Evolutionary conservation across 1,284 basidiomycete species (phyloP).

Genomic region (Ustilago hordei): DNA sequence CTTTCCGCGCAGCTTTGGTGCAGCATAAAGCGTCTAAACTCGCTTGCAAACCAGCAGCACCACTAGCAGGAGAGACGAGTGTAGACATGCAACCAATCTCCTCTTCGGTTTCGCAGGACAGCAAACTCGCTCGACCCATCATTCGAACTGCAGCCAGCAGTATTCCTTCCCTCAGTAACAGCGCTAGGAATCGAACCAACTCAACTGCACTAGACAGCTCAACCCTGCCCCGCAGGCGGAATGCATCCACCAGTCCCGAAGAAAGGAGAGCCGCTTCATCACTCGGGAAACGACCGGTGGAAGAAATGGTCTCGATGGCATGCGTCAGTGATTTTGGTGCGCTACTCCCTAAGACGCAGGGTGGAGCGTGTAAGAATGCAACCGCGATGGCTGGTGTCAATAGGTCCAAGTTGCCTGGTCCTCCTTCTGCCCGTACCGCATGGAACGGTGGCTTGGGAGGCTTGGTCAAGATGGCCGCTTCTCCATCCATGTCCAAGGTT

Average conservation of each 20-base stretch:
- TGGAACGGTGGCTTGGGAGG: constrained; percentile 7
- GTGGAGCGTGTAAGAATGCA: not conserved
- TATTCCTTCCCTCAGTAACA: constrained; percentile 29
- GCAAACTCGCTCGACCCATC: constrained; percentile 7
- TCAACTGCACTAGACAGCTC: constrained; percentile 27
- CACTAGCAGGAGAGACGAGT: not conserved
- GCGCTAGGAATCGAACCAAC: constrained; percentile 17
- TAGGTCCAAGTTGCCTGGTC: constrained; percentile 32
- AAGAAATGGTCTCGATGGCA: constrained; percentile 1
- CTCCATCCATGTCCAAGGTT: constrained; percentile 23
- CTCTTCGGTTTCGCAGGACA: constrained; percentile 9
- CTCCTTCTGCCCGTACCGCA: constrained; percentile 34
- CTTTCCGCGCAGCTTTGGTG: constrained; percentile 36
- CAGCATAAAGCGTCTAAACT: constrained; percentile 34
- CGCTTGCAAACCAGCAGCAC: constrained; percentile 3
- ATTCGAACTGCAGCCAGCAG: constrained; percentile 16
- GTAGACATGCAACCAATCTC: not conserved
- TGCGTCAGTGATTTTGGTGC: constrained; percentile 40
- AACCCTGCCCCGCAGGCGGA: constrained; percentile 3
- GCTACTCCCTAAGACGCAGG: not conserved
- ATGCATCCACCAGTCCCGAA: constrained; percentile 14
- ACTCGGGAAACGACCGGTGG: constrained; percentile 31
- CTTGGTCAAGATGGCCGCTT: constrained; percentile 11
- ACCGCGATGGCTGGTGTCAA: too few species aligned
- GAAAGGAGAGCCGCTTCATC: constrained; percentile 20